phyloP scores from a whole-genome alignment of 768 basidiomycete genomes.

The Trametes coccinea region DNA sequence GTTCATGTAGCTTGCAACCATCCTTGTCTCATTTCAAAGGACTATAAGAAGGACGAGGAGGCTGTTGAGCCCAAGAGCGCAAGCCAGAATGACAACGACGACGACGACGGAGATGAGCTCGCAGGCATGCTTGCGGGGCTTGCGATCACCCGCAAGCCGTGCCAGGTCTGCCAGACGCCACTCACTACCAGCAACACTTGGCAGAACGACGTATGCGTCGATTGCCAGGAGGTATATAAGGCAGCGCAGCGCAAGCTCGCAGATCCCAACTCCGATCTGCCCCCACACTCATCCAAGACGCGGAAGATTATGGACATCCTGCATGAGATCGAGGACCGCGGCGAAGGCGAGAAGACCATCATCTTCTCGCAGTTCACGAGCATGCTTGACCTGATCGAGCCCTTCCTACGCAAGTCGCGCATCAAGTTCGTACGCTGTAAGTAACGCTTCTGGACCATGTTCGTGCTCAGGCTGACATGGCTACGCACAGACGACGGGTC shows the following conservation, averaged over 20 bases:
- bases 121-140: conserved; percentile 71
- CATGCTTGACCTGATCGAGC: conserved; percentile 84
- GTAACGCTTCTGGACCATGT: conserved; percentile 33
- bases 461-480: conserved; percentile 9
- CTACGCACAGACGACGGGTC: conserved; percentile 77
- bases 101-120: conserved; percentile 62
- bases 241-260: conserved; percentile 46
- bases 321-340: conserved; percentile 56
- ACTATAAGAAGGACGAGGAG: conserved; percentile 71
- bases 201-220: conserved; percentile 41
- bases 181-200: conserved; percentile 40
- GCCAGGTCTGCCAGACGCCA: conserved; percentile 67
- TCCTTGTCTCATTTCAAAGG: conserved; percentile 77
- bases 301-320: conserved; percentile 79
- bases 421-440: conserved; percentile 84
- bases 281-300: conserved; percentile 84
- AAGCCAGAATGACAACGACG: conserved; percentile 56
- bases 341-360: conserved; percentile 85
- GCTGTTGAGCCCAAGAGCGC: conserved; percentile 68
- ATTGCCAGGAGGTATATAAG: conserved; percentile 56
- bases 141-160: conserved; percentile 63
- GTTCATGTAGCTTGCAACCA: conserved; percentile 78
- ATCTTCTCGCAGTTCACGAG: conserved; percentile 93
- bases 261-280: conserved; percentile 41
- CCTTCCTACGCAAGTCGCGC: conserved; percentile 69